Percentiles rank a stretch among this genome's conserved stretches.
These are phyloP conservation scores for Tuber brumale DNA, from an alignment of 495 filamentous ascomycete genomes.

Conservation along the genomic window DNA sequence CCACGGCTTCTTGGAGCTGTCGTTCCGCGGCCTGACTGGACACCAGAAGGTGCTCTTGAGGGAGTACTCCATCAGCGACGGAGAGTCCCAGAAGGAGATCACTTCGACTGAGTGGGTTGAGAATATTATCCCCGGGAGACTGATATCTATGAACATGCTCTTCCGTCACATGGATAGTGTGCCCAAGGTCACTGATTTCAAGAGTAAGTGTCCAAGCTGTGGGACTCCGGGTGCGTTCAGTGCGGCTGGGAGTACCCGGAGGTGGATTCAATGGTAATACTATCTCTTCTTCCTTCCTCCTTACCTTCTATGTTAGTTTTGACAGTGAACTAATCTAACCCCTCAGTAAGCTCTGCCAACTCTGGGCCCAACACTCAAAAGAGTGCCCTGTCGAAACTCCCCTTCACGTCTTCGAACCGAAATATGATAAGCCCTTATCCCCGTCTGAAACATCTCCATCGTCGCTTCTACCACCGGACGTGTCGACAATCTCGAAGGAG, in stretches of 20 bases:
- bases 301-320: neutral
- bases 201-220: neutral
- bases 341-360: neutral
- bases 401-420: neutral
- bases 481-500: neutral
- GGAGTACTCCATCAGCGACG: neutral
- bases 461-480: neutral
- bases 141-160: neutral
- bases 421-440: neutral
- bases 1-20: neutral
- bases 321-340: neutral
- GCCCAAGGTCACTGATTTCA: neutral
- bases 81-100: neutral
- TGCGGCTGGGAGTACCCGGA: neutral
- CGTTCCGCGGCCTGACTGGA: neutral
- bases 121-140: neutral
- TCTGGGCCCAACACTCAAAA: neutral
- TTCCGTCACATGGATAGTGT: neutral
- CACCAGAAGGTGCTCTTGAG: neutral
- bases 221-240: neutral
- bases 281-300: neutral
- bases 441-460: neutral
- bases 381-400: neutral
- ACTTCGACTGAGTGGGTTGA: neutral
- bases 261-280: constrained; percentile 1